Conservation (phyloP, 1,284 basidiomycete species). For the Fomitopsis schrenkii region DNA sequence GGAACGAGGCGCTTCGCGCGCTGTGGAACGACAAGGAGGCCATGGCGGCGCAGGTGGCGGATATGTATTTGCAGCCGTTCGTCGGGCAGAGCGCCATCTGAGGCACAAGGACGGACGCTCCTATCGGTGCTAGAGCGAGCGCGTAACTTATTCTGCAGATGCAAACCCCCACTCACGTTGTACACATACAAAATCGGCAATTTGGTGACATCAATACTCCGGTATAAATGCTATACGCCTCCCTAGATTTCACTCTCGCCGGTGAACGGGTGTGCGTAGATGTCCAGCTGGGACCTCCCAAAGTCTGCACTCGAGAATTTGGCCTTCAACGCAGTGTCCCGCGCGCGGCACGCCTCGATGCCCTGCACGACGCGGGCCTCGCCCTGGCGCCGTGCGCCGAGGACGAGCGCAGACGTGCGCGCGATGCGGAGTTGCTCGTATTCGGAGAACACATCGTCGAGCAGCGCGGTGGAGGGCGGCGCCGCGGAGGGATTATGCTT, state of each 20-base stretch:
- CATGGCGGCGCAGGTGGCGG: neutral
- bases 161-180: neutral
- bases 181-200: neutral
- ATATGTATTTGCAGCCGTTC: neutral
- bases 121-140: neutral
- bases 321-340: slow-evolving; percentile 1
- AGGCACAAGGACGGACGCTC: neutral
- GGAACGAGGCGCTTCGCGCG: slow-evolving; percentile 18
- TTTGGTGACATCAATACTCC: too few relatives aligned
- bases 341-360: slow-evolving; percentile 27
- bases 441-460: slow-evolving; percentile 28
- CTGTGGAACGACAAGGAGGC: slow-evolving; percentile 17
- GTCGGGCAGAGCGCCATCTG: slow-evolving; percentile 7
- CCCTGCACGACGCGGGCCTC: slow-evolving; percentile 33
- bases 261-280: neutral
- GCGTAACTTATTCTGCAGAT: neutral
- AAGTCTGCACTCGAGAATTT: neutral
- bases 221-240: too few relatives aligned
- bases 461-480: slow-evolving; percentile 26
- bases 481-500: slow-evolving; percentile 28
- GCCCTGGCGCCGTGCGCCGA: slow-evolving; percentile 33
- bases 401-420: slow-evolving; percentile 32
- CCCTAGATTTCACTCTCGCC: neutral
- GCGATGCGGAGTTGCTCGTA: slow-evolving; percentile 31
- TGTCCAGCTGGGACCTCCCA: neutral